Base-by-base conservation (phyloP, 2,329 filamentous ascomycete genomes). In the Colletotrichum phormii region DNA sequence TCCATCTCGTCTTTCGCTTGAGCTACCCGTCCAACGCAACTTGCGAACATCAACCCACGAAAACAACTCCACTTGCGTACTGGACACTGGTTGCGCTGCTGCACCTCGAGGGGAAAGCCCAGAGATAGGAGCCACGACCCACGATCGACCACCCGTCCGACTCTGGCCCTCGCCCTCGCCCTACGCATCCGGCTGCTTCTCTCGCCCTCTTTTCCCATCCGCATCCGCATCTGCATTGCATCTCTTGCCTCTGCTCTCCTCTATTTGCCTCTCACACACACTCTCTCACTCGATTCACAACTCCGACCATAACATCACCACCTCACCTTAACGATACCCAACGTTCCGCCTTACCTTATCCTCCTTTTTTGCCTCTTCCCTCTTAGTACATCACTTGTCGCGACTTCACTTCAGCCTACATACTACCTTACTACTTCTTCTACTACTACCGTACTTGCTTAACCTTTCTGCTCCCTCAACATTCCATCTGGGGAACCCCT, bases 381-480 rank as follows among this genome's bases (percentile, higher is more conserved):
- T 35, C 18, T 1, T 18, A 12, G 29, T 62, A 67, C 65, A 62
- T 55, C 46, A 54, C 42, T 69, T 61, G 31, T 60, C 70, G 60
- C 66, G 55, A 29, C 71, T 73, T 73, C 71, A 54, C 66, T 73
- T 71, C 71, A 71, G 29, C n/a, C 60, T 69, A 73, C 71, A 73
- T 73, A 73, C 71, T 37, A 35, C 60, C 46, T 60, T 71, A 61
- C 54, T 61, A 49, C 35, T 33, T 35, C 60, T 53, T 51, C 46
- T 26, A 18, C 35, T 60, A 51, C 54, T 51, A 49, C 64, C 29
- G 26, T 42, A 33, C 57, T 31, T 37, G 54, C 55, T 70, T 49
- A 18, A 58, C 49, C 63, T 65, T 49, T 51, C 62, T 59, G 26
- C 59, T 63, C 66, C 63, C 66, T 71, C 59, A 53, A 35, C 62